Conservation (phyloP, 768 basidiomycete species). For the Mycena sanguinolenta region DNA sequence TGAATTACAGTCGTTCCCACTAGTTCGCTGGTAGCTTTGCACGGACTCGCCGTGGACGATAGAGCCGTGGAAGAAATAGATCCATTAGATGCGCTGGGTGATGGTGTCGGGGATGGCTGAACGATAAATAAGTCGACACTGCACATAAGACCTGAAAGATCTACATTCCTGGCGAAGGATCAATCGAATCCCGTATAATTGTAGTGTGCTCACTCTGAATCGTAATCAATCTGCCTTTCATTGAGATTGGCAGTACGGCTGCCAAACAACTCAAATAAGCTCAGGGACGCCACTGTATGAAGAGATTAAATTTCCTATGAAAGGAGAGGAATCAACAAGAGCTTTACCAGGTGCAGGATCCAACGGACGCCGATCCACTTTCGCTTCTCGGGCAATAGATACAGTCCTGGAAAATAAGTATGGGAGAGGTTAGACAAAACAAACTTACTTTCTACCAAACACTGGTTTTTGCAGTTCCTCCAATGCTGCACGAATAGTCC, state of each 20-base stretch:
- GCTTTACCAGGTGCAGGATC: conserved; percentile 68
- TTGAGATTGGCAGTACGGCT: conserved; percentile 54
- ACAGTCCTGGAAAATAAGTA: neutral
- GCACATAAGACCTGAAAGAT: conserved; percentile 76
- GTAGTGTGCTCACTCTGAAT: conserved; percentile 57
- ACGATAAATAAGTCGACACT: conserved; percentile 83
- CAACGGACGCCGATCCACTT: conserved; percentile 73
- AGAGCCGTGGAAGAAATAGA: neutral
- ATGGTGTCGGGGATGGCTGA: conserved; percentile 42
- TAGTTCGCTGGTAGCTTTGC: conserved; percentile 64
- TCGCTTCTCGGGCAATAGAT: conserved; percentile 60
- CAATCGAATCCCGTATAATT: conserved; percentile 6
- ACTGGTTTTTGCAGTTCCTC: conserved; percentile 74
- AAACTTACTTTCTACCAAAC: conserved; percentile 71
- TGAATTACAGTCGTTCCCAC: conserved; percentile 75
- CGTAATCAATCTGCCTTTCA: conserved; percentile 61
- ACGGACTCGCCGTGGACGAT: conserved; percentile 55
- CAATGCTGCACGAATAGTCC: conserved; percentile 66
- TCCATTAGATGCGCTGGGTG: conserved; percentile 11
- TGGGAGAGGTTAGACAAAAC: neutral
- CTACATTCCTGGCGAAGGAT: conserved; percentile 61
- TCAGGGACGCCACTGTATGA: conserved; percentile 62
- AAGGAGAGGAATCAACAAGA: neutral
- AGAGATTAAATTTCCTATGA: neutral
- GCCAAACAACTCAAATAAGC: conserved; percentile 60